Evolutionary conservation across 2,329 filamentous ascomycete genomes (phyloP).

Genomic region (Sphaerulina musiva): DNA sequence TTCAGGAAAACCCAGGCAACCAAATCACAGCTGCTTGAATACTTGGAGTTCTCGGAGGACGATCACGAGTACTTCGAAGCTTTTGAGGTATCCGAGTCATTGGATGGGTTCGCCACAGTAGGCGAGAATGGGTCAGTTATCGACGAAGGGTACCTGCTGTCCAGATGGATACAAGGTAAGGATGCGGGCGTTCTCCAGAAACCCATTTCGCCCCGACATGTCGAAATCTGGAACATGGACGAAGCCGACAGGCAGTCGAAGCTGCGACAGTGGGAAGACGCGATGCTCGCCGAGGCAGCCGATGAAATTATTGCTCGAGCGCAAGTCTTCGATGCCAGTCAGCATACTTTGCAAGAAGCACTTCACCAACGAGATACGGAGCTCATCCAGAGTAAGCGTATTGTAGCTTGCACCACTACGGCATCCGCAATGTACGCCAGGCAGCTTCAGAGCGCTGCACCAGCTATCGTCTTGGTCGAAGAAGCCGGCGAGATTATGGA

Average conservation of each 20-base stretch:
- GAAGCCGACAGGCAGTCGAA: slow-evolving; percentile 34
- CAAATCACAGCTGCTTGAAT: no score
- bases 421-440: slow-evolving; percentile 48
- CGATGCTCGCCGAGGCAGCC: slow-evolving; percentile 45
- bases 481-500: slow-evolving; percentile 57
- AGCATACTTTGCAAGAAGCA: slow-evolving; percentile 32
- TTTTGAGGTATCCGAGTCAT: no score
- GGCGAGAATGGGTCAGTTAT: slow-evolving; percentile 45
- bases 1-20: no score
- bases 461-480: slow-evolving; percentile 38
- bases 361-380: slow-evolving; percentile 20
- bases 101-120: slow-evolving; percentile 22
- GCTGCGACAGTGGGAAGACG: slow-evolving; percentile 2
- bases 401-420: slow-evolving; percentile 56
- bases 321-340: slow-evolving; percentile 39
- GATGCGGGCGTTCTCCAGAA: slow-evolving; percentile 42
- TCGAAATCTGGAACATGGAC: slow-evolving; percentile 49
- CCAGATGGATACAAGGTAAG: slow-evolving; percentile 47
- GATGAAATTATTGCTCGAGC: slow-evolving; percentile 37
- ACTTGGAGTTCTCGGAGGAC: no score
- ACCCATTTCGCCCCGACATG: slow-evolving; percentile 25
- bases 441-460: slow-evolving; percentile 44
- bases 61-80: no score
- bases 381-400: slow-evolving; percentile 27
- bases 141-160: slow-evolving; percentile 45